Evolutionary conservation across 75 land plant genomes (phyloP).

Genomic region (Pinus taeda): DNA sequence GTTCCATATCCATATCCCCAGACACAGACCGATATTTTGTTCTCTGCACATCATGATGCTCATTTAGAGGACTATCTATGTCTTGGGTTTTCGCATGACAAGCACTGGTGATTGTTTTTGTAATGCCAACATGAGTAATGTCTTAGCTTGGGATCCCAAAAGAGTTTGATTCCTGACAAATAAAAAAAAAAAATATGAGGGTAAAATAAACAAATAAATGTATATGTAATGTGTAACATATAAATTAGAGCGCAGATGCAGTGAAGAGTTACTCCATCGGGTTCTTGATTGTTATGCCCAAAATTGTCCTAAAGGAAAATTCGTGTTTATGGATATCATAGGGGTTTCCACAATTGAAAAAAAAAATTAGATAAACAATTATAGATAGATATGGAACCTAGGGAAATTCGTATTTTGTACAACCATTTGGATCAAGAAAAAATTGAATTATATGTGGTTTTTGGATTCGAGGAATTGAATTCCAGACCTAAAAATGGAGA

Average conservation of each 20-base stretch:
- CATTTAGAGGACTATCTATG: background rate
- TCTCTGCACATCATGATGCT: background rate
- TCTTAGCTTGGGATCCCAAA: background rate
- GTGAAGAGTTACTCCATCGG: too few species aligned
- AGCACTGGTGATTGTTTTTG: background rate
- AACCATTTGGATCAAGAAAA: constrained; percentile 15
- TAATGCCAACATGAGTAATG: background rate
- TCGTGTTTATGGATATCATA: too few species aligned
- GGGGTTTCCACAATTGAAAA: too few species aligned
- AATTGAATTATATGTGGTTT: constrained; percentile 12
- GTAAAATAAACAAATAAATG: too few species aligned
- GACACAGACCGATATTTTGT: background rate
- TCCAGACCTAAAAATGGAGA: background rate
- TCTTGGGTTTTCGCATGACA: background rate
- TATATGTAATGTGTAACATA: too few species aligned
- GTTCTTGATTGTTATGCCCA: too few species aligned
- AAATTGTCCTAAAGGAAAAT: too few species aligned
- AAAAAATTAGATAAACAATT: too few species aligned
- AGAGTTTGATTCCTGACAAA: background rate
- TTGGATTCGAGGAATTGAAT: background rate
- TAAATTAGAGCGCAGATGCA: too few species aligned
- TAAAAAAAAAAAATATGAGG: too few species aligned
- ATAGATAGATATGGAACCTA: too few species aligned
- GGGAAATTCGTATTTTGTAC: constrained; percentile 21
- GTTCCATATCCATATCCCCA: background rate